Percentiles rank a stretch among this genome's conserved stretches.
Conservation (phyloP, 306 rosid genomes). For the Cicer pinnatifidum region DNA sequence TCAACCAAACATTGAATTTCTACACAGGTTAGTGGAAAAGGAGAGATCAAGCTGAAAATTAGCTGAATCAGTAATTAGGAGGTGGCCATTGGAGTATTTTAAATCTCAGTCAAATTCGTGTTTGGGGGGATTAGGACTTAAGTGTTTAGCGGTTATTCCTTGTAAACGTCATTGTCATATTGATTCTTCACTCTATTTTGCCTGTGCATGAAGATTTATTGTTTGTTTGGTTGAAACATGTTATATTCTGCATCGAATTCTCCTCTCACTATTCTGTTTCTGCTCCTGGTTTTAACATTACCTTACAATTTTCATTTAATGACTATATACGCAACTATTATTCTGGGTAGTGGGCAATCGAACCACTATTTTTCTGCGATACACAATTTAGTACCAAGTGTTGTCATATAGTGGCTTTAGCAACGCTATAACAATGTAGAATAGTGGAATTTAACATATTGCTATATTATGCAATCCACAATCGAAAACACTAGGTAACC, state of each 20-base stretch:
- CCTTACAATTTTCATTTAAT: neutral
- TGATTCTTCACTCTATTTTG: neutral
- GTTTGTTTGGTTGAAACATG: neutral
- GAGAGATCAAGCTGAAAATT: conserved; percentile 6
- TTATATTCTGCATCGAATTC: neutral
- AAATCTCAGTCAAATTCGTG: conserved; percentile 13
- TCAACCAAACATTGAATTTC: conserved; percentile 6
- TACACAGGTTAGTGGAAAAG: conserved; percentile 10
- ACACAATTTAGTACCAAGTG: too few species aligned
- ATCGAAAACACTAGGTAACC: too few species aligned
- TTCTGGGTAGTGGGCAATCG: neutral
- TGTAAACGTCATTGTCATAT: neutral
- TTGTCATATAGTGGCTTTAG: too few species aligned
- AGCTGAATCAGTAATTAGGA: neutral
- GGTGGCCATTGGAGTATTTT: neutral
- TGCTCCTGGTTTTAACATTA: conserved; percentile 2
- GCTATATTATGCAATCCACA: too few species aligned
- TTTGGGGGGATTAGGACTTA: conserved; percentile 5
- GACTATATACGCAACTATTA: conserved; percentile 7
- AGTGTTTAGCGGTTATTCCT: conserved; percentile 8
- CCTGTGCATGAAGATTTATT: neutral
- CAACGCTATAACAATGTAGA: too few species aligned
- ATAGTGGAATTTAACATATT: too few species aligned
- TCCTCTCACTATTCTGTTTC: conserved; percentile 7
- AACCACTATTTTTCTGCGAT: too few species aligned